Percentiles rank a stretch among this genome's conserved stretches.
Evolutionary conservation across 2,329 filamentous ascomycete species (phyloP).

Genomic region (Monosporascus sp.): DNA sequence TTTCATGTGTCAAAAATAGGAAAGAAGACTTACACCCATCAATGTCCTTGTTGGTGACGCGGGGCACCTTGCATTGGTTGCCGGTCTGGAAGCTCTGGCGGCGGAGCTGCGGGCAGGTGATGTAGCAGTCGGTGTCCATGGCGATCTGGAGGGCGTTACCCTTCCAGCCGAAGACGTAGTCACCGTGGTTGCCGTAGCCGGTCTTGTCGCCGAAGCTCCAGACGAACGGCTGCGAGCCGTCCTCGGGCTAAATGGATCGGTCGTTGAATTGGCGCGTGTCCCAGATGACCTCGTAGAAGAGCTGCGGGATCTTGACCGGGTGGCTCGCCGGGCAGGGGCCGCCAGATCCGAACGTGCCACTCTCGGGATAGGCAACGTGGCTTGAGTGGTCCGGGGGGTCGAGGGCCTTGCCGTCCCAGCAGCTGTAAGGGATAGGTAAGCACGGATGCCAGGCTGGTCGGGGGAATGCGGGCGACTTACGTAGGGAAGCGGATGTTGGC

Average conservation of each 20-base stretch:
- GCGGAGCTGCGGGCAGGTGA: slow-evolving; percentile 4
- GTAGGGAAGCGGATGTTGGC: slow-evolving; percentile 40
- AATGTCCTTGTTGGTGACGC: slow-evolving; percentile 14
- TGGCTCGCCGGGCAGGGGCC: slow-evolving; percentile 37
- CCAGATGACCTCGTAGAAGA: slow-evolving; percentile 55
- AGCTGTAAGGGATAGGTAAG: slow-evolving; percentile 22
- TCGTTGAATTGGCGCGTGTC: slow-evolving; percentile 37
- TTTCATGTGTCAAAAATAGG: too few relatives aligned
- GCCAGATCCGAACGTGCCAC: not conserved
- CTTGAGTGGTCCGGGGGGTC: slow-evolving; percentile 43
- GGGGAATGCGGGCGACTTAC: slow-evolving; percentile 31
- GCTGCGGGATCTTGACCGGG: slow-evolving; percentile 45
- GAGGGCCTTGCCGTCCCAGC: slow-evolving; percentile 50
- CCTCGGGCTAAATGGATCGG: slow-evolving; percentile 9
- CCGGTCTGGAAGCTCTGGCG: slow-evolving; percentile 10
- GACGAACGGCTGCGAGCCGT: slow-evolving; percentile 11
- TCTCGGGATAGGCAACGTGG: slow-evolving; percentile 45
- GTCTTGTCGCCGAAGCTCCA: slow-evolving; percentile 7
- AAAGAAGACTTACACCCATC: slow-evolving; percentile 12
- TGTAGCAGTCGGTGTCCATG: slow-evolving; percentile 20
- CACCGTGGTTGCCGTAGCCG: slow-evolving; percentile 18
- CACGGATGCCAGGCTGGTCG: not conserved
- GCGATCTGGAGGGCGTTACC: slow-evolving; percentile 26
- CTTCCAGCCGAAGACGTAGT: slow-evolving; percentile 31
- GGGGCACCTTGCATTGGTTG: slow-evolving; percentile 17